Evolutionary conservation across 805 yeast genomes (phyloP).

Genomic region (Maudiozyma barnettii): DNA sequence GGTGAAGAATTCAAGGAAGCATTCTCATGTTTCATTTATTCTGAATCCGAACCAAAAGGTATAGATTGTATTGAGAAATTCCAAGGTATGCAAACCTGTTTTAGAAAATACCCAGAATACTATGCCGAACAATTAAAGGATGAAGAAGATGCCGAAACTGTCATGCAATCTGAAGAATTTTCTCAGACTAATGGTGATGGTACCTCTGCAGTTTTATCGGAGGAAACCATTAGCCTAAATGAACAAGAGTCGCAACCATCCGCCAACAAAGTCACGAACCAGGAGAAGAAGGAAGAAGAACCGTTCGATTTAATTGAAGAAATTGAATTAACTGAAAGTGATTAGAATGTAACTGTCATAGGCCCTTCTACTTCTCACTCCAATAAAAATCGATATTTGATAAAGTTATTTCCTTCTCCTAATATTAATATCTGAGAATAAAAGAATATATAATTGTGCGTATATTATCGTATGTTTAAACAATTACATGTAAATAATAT

Average conservation of each 20-base stretch:
- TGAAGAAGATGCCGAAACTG: constrained; percentile 12
- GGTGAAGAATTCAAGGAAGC: constrained; percentile 95
- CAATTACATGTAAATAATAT: constrained; percentile 2
- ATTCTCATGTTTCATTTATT: constrained; percentile 88
- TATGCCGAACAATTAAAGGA: constrained; percentile 65
- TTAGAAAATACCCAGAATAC: constrained; percentile 85
- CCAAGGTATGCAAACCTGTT: constrained; percentile 88
- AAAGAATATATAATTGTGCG: background rate
- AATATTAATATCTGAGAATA: too few relatives aligned
- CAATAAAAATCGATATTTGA: too few relatives aligned
- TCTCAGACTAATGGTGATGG: background rate
- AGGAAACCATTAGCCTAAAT: background rate
- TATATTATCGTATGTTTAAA: background rate
- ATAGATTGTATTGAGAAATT: constrained; percentile 91
- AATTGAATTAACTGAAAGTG: constrained; percentile 8
- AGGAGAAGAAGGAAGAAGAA: background rate
- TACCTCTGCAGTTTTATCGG: background rate
- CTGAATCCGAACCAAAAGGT: constrained; percentile 94
- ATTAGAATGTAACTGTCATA: background rate
- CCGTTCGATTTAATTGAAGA: constrained; percentile 4
- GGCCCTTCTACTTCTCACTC: too few relatives aligned
- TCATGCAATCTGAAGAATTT: background rate
- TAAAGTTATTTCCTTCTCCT: too few relatives aligned
- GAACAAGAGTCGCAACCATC: too few relatives aligned
- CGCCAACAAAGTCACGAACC: too few relatives aligned